A percentile compares a stretch with the other conserved stretches of the same genome.
Conservation (phyloP, 371 early-diverging fungal genomes). For the Nematocida parisii region DNA sequence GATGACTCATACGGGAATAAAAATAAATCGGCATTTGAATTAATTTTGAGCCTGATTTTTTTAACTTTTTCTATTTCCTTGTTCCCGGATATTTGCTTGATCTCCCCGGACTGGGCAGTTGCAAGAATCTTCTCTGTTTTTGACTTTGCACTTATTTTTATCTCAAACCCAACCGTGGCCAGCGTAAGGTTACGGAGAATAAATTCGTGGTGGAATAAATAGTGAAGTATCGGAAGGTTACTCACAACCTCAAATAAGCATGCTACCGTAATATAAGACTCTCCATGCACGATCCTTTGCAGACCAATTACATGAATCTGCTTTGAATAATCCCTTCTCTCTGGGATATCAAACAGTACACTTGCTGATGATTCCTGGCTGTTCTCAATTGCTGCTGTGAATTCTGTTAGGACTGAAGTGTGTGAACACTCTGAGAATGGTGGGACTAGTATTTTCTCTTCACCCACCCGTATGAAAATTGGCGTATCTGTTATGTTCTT, state of each 20-base stretch:
- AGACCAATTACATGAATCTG: conserved; percentile 2
- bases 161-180: conserved; percentile 21
- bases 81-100: conserved; percentile 41
- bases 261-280: conserved; percentile 13
- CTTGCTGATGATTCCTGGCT: neutral
- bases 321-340: neutral
- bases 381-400: neutral
- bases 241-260: conserved; percentile 12
- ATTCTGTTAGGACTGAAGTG: neutral
- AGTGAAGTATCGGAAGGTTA: conserved; percentile 15
- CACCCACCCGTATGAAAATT: neutral
- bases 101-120: conserved; percentile 22
- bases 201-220: conserved; percentile 47
- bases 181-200: conserved; percentile 17
- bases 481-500: conserved; percentile 55
- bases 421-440: conserved; percentile 44
- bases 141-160: conserved; percentile 34
- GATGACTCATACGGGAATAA: conserved; percentile 11
- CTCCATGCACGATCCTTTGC: neutral
- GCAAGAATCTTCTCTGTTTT: conserved; percentile 44
- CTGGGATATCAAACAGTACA: conserved; percentile 21
- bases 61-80: neutral
- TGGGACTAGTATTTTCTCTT: conserved; percentile 8
- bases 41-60: conserved; percentile 25
- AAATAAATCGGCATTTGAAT: conserved; percentile 4